Base-by-base conservation (phyloP, 2,329 filamentous ascomycete genomes). In the Leptosphaerulina australis region DNA sequence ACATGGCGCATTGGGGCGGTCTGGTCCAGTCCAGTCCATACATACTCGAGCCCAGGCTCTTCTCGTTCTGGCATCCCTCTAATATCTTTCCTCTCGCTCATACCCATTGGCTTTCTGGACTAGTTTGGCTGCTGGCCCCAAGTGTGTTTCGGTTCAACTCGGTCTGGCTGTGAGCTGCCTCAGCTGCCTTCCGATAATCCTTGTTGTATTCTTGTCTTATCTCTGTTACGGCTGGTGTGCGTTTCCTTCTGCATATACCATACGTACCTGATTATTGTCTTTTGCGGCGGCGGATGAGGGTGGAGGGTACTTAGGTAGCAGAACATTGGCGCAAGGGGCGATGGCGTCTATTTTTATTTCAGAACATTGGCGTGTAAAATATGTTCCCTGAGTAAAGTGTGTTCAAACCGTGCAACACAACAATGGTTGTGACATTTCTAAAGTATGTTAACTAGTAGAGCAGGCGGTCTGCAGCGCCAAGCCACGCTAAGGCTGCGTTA, bases 91-190 rank as follows among this genome's bases (percentile, higher is more conserved):
- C 64, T 64, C 59, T 65, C 60, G 59, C 59, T 65, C 67, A 71
- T 71, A 71, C 68, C 68, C 68, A 62, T 60, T 63, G 56, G 50
- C 54, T 68, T 62, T 66, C 59, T 68, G 65, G 66, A 67, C 58
- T 62, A 50, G 45, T 57, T 53, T 66, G 61, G 64, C 69, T 71
- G 71, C 71, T 73, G 71, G 70, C 69, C 68, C 68, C 66, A 67
- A 63, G 60, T 58, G 63, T 58, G 57, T 57, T 61, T 60, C 55
- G 56, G 49, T 65, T 65, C 55, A 55, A 51, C 59, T 63, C 58
- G 61, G 54, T 62, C 57, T 46, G 51, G 55, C 55, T 56, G 55
- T 55, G 49, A 62, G 55, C 55, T 45, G 55, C 22, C 39, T 54
- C 56, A 55, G 51, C 52, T 49, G 53, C 55, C 52, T 55, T 53